Base-by-base conservation (phyloP, 2,329 filamentous ascomycete genomes). In the Exophiala sp. region DNA sequence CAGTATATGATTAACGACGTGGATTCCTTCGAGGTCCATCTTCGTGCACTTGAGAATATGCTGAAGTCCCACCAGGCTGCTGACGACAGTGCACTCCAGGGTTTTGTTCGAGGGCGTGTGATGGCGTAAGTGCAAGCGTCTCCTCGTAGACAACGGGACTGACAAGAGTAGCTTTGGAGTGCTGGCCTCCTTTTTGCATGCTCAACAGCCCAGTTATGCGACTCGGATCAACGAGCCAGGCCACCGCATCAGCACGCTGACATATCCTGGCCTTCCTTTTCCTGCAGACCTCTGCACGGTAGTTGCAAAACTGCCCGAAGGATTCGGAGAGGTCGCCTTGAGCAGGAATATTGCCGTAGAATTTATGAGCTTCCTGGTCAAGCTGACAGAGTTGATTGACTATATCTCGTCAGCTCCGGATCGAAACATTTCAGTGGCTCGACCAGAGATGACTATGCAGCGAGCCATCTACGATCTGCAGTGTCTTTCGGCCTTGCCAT, bases 1-100 rank as follows among this genome's bases (percentile, higher is more conserved):
- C 43, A 57, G 55, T 57, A 57, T 18, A 57, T 57, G 55, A 57
- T 57, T 29, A 54, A 57, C 42, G 55, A 57, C 18, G 10, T 50
- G 12, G 46, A 50, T 20, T 45, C 55, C 3, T 57, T 57, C 38
- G 36, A 53, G 29, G 50, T 57, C 11, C 55, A 57, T 40, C 55
- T 57, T 8, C 50, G 29, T 29, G 55, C 50, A 8, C 32, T 57
- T 16, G 55, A 57, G 50, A 52, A 42, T 16, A 47, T 54, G 50
- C 47, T 54, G 5, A 33, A 33, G 9, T 20, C 45, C 4, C 24
- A 20, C 16, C 24, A 34, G 10, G 14, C 38, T 11, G 18, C 33
- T 12, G 47, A 47, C n/a, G 55, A 46, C 18, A 36, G 21, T 29
- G 46, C 50, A 11, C 29, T 54, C 11, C 41, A 21, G 8, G 42